These are phyloP conservation scores for Lactifluus pinguis DNA, from an alignment of 768 basidiomycete species.

Conservation along the genomic window DNA sequence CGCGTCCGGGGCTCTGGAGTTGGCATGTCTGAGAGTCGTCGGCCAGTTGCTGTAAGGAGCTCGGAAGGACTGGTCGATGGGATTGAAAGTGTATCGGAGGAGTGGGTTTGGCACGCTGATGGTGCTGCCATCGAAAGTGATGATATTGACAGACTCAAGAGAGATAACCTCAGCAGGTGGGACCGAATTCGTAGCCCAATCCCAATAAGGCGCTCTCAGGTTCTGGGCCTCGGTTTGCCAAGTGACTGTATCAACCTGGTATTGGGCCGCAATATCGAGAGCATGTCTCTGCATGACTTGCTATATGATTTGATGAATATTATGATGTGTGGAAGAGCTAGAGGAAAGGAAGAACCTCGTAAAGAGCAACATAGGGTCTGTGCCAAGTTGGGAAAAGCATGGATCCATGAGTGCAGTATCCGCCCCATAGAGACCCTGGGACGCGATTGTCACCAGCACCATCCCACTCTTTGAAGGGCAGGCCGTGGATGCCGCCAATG, in stretches of 20 bases:
- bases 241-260: constrained; percentile 20
- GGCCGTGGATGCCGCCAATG: constrained; percentile 44
- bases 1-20: not conserved
- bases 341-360: not conserved
- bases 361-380: constrained; percentile 27
- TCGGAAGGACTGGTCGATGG: constrained; percentile 19
- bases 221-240: constrained; percentile 31
- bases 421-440: constrained; percentile 27
- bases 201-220: constrained; percentile 40
- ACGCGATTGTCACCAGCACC: constrained; percentile 27
- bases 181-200: constrained; percentile 36
- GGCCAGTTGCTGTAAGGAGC: not conserved
- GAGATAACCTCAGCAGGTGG: constrained; percentile 35
- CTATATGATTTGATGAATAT: constrained; percentile 22
- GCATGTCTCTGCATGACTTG: constrained; percentile 39
- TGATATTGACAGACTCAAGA: constrained; percentile 28
- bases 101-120: constrained; percentile 23
- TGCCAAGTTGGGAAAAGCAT: constrained; percentile 50
- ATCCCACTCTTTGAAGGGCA: constrained; percentile 39
- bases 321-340: not conserved
- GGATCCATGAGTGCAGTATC: constrained; percentile 49
- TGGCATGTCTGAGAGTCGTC: constrained; percentile 7
- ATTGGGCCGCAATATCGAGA: constrained; percentile 32
- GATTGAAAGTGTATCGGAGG: constrained; percentile 22
- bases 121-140: constrained; percentile 25